Base-by-base conservation (phyloP, 2,329 filamentous ascomycete species). In the Colletotrichum orchidophilum region DNA sequence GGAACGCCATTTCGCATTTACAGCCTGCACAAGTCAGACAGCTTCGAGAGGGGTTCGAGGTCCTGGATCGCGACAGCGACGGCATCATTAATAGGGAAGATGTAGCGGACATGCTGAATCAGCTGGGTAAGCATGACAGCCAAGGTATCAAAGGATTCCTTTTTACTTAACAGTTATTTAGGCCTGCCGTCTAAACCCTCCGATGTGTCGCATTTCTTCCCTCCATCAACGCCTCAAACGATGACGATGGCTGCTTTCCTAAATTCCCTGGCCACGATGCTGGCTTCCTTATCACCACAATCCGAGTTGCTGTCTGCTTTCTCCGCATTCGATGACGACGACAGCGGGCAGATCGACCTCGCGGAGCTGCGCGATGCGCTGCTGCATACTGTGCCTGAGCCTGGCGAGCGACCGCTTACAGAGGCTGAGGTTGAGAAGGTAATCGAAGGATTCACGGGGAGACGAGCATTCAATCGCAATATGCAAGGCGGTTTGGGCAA, bases 271-370 rank as follows among this genome's bases (percentile, higher is more conserved):
- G 93, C 95, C 1, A 88, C 90, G 11, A 88, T 93, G 2, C 85
- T 98, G 3, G 89, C 90, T 1, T 88, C 91, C 0, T 85, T 98
- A 21, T 97, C 94, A 0, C 91, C 93, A 0, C 89, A 91, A 26
- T 88, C 90, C 18, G 96, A 99, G 79, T 87, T 99, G 11, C 85
- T 94, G 24, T 96, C 95, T 1, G 96, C 96, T 0, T 96, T 99
- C 75, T 94, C 94, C 2, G 96, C 96, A 0, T 98, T 98, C 79
- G 96, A 99, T 78, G 94, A 97, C 73, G 95, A 97, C 73, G 96
- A 99, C 79, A 96, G 93, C 76, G 96, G 96, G 3, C 95, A 98
- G 81, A 91, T 98, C 49, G 95, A 98, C 78, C 83, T 97, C 24
- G 88, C 84, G 0, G 94, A 97, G 80, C 83, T 99, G 73, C 90